Base-by-base conservation (phyloP, 2,329 filamentous ascomycete species). In the Helotiales sp. region DNA sequence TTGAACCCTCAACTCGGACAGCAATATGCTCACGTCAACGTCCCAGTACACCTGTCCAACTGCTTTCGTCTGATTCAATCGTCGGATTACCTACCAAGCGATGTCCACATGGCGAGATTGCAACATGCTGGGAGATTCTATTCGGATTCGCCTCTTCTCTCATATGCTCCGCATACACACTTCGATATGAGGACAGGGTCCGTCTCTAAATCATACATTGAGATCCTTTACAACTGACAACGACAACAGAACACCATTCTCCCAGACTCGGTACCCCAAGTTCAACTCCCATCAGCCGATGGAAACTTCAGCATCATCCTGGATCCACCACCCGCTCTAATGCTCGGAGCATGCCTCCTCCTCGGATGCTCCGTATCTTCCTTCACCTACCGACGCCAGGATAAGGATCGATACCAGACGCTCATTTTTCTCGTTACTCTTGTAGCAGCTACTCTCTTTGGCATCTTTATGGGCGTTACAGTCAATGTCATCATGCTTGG, bases 321-420 rank as follows among this genome's bases (percentile, higher is more conserved):
- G 29, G 65, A 70, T 30, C 72, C 71, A 12, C 68, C 71, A n/a
- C 68, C 73, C 8, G 61, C 60, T 15, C 42, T 72, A 25, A 70
- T 74, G 67, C 66, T 75, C 13, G 60, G 53, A 22, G 70, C 71
- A 10, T 74, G 71, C 56, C 51, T 75, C 15, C 55, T 72, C 2
- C 69, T 75, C 19, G 74, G 74, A 6, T 73, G 67, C 40, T 69
- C 70, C 5, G 69, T 74, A 8, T 74, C 73, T 10, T 74, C 73
- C 0, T 75, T 73, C 54, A 61, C 67, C 1, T 72, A 74, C 33
- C 67, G 73, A 30, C 67, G 68, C 15, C 71, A 72, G 44, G 65
- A 61, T 7, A 25, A 62, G 25, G 72, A 75, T 46, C 63, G 50
- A 22, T 68, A 67, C 24, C 74, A 75, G 55, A 60, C 67, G 9